Evolutionary conservation across 768 basidiomycete genomes (phyloP).

Genomic region (Rhodotorula paludigena): DNA sequence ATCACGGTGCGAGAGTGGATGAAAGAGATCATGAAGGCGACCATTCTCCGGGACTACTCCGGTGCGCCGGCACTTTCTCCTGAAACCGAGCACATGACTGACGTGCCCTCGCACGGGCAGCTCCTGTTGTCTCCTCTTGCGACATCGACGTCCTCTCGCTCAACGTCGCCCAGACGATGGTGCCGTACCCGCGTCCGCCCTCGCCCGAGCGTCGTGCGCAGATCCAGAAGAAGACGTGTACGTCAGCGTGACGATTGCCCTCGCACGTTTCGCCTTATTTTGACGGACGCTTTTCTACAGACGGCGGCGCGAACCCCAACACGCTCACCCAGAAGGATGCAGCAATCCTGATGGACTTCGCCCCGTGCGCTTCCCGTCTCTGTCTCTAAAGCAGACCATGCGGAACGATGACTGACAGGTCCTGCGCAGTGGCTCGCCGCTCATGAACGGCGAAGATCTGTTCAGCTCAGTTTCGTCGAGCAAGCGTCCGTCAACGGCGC

Average conservation of each 20-base stretch:
- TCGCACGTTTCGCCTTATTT: constrained; percentile 65
- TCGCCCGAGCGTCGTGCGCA: constrained; percentile 91
- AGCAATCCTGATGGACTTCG: constrained; percentile 47
- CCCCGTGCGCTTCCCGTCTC: constrained; percentile 39
- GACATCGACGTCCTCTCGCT: constrained; percentile 95
- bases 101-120: constrained; percentile 48
- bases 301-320: constrained; percentile 50
- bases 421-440: constrained; percentile 12
- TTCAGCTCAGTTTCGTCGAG: neutral
- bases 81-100: neutral
- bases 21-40: constrained; percentile 99
- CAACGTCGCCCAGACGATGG: constrained; percentile 91
- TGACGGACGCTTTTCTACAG: constrained; percentile 46
- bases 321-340: constrained; percentile 44
- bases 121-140: constrained; percentile 89
- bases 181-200: constrained; percentile 88
- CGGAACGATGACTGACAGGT: neutral
- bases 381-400: constrained; percentile 49
- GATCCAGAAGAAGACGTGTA: constrained; percentile 66
- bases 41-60: constrained; percentile 86
- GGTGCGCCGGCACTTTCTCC: constrained; percentile 55
- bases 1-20: constrained; percentile 88
- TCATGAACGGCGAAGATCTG: constrained; percentile 25
- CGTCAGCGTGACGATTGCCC: constrained; percentile 45
- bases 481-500: neutral